phyloP scores from a whole-genome alignment of 1,284 basidiomycete genomes.

The Sporisorium exsertum region DNA sequence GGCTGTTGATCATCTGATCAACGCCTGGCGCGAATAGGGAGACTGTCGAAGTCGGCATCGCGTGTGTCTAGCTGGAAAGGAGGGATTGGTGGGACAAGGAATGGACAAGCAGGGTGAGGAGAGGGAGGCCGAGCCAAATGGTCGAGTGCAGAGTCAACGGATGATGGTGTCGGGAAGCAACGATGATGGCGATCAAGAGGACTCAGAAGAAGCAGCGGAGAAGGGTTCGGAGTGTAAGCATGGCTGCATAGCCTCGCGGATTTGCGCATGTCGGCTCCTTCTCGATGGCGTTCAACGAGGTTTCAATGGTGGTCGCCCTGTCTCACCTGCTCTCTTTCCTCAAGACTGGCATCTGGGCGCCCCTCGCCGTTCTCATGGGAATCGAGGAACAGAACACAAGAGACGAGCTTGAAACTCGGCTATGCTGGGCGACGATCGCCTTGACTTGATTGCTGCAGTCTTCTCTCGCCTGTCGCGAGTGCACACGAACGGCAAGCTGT shows the following conservation, averaged over 20 bases:
- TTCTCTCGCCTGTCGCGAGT: neutral
- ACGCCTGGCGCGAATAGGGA: conserved; percentile 41
- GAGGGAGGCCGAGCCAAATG: neutral
- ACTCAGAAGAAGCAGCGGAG: neutral
- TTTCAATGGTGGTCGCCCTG: neutral
- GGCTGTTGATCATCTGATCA: conserved; percentile 33
- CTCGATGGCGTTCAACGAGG: neutral
- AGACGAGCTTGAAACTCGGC: conserved; percentile 10
- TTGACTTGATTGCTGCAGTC: conserved; percentile 1
- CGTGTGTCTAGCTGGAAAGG: neutral
- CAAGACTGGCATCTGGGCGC: neutral
- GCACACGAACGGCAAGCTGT: conserved; percentile 1
- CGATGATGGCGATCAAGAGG: conserved; percentile 4
- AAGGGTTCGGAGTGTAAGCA: conserved; percentile 11
- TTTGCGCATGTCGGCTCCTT: conserved; percentile 1
- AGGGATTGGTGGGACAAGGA: neutral
- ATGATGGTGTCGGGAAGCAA: conserved; percentile 10
- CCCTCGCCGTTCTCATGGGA: conserved; percentile 13
- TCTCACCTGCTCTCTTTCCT: neutral
- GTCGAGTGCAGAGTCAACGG: conserved; percentile 5
- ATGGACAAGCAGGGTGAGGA: neutral
- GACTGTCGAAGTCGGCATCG: conserved; percentile 22
- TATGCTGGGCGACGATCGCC: conserved; percentile 41
- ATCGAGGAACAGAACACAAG: neutral
- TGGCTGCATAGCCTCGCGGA: neutral